A percentile compares a stretch with the other conserved stretches of the same genome.
Evolutionary conservation across 176 grass and related monocot species (phyloP).

Genomic region (Carex littledalei): DNA sequence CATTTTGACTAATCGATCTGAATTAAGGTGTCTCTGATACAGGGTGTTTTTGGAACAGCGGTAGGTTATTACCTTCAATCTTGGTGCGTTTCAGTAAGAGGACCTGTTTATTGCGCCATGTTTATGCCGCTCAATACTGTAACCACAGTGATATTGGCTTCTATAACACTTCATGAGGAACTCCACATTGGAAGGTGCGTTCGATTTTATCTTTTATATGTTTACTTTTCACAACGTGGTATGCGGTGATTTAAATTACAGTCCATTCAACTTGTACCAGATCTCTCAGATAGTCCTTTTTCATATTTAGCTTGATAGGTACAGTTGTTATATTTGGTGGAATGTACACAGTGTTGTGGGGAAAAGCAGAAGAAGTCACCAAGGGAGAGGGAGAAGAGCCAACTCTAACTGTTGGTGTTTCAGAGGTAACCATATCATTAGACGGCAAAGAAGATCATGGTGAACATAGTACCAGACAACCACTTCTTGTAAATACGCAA

Average conservation of each 20-base stretch:
- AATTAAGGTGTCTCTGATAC: neutral
- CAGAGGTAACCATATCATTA: conserved; percentile 5
- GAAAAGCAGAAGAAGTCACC: conserved; percentile 37
- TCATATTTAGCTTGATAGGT: conserved; percentile 38
- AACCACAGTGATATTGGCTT: conserved; percentile 36
- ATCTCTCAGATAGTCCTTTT: neutral
- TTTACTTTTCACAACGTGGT: neutral
- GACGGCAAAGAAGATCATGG: neutral
- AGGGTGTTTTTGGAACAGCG: conserved; percentile 59
- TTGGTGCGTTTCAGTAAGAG: conserved; percentile 60
- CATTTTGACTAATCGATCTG: neutral
- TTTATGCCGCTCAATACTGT: conserved; percentile 52
- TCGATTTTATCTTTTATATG: neutral
- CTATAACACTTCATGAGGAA: conserved; percentile 35
- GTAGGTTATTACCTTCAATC: conserved; percentile 54
- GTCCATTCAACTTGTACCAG: neutral
- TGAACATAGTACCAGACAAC: conserved; percentile 29
- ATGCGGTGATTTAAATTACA: neutral
- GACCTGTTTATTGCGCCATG: conserved; percentile 52
- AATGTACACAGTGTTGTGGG: conserved; percentile 39
- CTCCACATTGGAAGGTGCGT: conserved; percentile 59
- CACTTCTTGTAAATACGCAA: conserved; percentile 19
- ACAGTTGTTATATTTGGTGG: conserved; percentile 39
- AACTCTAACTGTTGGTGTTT: neutral
- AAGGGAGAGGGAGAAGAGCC: neutral